A percentile compares a stretch with the other conserved stretches of the same genome.
phyloP scores from a whole-genome alignment of 2,329 filamentous ascomycete genomes.

The Diaporthe citrichinensis region DNA sequence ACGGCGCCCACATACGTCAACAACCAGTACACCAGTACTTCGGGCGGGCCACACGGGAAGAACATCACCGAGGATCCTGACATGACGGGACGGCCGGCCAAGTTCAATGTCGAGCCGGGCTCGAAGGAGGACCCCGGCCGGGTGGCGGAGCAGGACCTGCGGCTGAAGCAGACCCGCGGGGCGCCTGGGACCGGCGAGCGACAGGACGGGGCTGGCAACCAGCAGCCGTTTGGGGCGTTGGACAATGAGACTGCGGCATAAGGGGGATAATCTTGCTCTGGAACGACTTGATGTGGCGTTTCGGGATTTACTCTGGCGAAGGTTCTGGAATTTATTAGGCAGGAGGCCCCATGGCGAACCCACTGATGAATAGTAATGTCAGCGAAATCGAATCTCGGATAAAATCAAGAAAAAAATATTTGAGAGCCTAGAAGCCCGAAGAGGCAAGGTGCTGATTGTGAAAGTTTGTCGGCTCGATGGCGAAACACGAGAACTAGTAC shows the following conservation, averaged over 20 bases:
- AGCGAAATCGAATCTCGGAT: conserved; percentile 9
- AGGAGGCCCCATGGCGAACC: not conserved
- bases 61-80: conserved; percentile 48
- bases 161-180: conserved; percentile 29
- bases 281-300: not conserved
- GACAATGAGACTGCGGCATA: conserved; percentile 34
- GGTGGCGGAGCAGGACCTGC: conserved; percentile 38
- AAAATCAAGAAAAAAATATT: not conserved
- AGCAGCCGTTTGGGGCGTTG: conserved; percentile 37
- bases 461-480: conserved; percentile 17
- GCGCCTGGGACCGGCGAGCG: conserved; percentile 33
- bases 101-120: conserved; percentile 46
- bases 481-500: conserved; percentile 18
- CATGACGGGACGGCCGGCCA: conserved; percentile 44
- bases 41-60: conserved; percentile 46
- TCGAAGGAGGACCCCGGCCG: conserved; percentile 45
- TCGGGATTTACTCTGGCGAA: not conserved
- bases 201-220: conserved; percentile 25
- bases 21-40: conserved; percentile 34
- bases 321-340: not conserved
- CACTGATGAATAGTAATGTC: not conserved
- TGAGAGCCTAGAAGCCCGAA: not conserved
- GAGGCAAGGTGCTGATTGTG: conserved; percentile 26
- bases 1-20: conserved; percentile 46
- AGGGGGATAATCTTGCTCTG: not conserved